phyloP scores from a whole-genome alignment of 139 green algal species.

The Picochlorum costavermella region DNA sequence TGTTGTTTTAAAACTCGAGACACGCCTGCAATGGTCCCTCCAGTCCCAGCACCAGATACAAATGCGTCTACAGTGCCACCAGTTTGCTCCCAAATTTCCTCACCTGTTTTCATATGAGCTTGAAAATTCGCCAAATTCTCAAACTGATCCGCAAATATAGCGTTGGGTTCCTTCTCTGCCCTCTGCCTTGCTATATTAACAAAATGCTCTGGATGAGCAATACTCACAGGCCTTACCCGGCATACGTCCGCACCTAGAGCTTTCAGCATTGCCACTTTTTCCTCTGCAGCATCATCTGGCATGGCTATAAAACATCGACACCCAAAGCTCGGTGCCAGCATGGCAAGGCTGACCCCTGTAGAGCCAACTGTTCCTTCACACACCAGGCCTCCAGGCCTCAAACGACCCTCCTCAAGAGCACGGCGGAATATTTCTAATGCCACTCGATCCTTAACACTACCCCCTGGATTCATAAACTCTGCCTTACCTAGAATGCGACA shows the following conservation, averaged over 20 bases:
- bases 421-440: constrained; percentile 75
- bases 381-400: constrained; percentile 67
- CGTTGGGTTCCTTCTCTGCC: constrained; percentile 36
- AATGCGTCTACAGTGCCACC: constrained; percentile 75
- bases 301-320: constrained; percentile 75
- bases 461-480: constrained; percentile 89
- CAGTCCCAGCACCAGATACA: constrained; percentile 85
- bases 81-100: constrained; percentile 83
- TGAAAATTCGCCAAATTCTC: constrained; percentile 84
- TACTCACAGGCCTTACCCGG: constrained; percentile 81
- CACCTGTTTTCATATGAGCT: constrained; percentile 63
- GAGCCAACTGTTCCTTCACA: constrained; percentile 75
- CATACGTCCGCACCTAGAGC: constrained; percentile 64
- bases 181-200: constrained; percentile 74
- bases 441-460: constrained; percentile 85
- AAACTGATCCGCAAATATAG: constrained; percentile 93
- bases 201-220: constrained; percentile 87
- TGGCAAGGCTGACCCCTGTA: constrained; percentile 82
- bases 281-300: constrained; percentile 84
- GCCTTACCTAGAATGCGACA: constrained; percentile 81
- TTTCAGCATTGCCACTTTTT: constrained; percentile 71
- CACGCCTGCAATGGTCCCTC: constrained; percentile 88
- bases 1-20: constrained; percentile 53
- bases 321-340: constrained; percentile 54
- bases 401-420: constrained; percentile 45